Evolutionary conservation across 257 asterid genomes (phyloP), one percentile per base, ranked within the genome.

Genomic region (Striga asiatica): DNA sequence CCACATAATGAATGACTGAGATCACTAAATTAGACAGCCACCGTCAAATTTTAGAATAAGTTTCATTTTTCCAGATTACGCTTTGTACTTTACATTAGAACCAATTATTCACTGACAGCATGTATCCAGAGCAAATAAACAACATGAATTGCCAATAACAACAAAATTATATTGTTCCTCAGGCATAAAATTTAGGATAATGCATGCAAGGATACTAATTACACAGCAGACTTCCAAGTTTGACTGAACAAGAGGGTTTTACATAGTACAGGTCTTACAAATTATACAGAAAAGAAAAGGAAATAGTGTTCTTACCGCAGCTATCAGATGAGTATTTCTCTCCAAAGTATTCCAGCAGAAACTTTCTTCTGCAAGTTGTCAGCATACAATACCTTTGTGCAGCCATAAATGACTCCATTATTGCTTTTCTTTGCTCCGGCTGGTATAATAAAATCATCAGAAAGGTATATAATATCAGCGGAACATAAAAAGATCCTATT

Each of bases 301-400:
- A 53, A 59, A 32, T 41, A 68, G 20, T 58, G 58, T 52, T 27
- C 72, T 14, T 50, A 89, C 98, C 98, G 46, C 98, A 89, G 27
- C 65, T 70, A 61, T 73, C 78, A 29, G 74, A 66, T 49, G 71
- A 60, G 68, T 42, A 62, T 31, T 62, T 74, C 64, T 86, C 91
- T 37, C 96, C 96, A 65, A 89, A 89, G 74, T 89, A 89, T 63
- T 78, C 84, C 68, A 89, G 76, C 67, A 89, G 72, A 81, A 53
- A 86, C 68, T 83, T 81, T 75, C 98, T 81, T 79, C 98, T 79
- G 78, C 98, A 89, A 56, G 83, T 76, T 78, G 96, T 72, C 74
- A 66, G 76, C 76, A 69, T 68, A 80, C 95, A 89, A 62, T 78
- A 89, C 62, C 62, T 88, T 60, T 80, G 88, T 29, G 98, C 98